Base-by-base conservation (phyloP, 495 filamentous ascomycete species). In the Penicillium desertorum region DNA sequence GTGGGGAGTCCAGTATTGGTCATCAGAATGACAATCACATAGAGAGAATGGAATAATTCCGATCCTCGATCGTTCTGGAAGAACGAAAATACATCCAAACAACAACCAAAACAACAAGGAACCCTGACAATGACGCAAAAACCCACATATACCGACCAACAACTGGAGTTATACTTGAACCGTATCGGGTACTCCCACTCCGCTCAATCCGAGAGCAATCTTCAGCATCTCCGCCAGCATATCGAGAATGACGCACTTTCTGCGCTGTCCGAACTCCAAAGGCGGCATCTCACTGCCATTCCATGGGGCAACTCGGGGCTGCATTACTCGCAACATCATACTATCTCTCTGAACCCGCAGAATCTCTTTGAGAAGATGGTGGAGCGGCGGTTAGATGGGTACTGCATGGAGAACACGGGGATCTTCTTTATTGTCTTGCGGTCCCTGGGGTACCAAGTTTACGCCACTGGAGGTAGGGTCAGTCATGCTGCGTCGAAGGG, bases 331-430 rank as follows among this genome's bases (percentile, higher is more conserved):
- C 64, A 71, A 4, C 71, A 79, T 48, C 83, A 82, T 44, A 71
- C 72, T 11, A 76, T 90, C 27, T 81, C 79, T 3, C 70, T 89
- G 6, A 73, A 85, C 51, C 81, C 83, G 3, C 68, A 85, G 23
- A 71, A 78, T 23, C 64, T 91, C 4, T 91, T 81, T 60, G 62
- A 78, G 23, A 91, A 91, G 72, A 80, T 91, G 36, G 82, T 90
- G 8, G 66, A 68, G 27, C 76, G 80, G 46, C 79, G 81, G n/a
- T 69, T 85, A 20, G 89, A 89, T 30, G 88, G 89, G 0, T 90
- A 91, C 59, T 92, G 88, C 70, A 89, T 92, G 86, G 89, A 92
- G 63, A 82, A 79, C 51, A 90, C 86, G 54, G 72, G 75, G 11
- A 71, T 91, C 36, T 86, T 91, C 32, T 81, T 78, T 32, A 72